phyloP scores from a whole-genome alignment of 768 basidiomycete species.

The Rhodotorula graminis region DNA sequence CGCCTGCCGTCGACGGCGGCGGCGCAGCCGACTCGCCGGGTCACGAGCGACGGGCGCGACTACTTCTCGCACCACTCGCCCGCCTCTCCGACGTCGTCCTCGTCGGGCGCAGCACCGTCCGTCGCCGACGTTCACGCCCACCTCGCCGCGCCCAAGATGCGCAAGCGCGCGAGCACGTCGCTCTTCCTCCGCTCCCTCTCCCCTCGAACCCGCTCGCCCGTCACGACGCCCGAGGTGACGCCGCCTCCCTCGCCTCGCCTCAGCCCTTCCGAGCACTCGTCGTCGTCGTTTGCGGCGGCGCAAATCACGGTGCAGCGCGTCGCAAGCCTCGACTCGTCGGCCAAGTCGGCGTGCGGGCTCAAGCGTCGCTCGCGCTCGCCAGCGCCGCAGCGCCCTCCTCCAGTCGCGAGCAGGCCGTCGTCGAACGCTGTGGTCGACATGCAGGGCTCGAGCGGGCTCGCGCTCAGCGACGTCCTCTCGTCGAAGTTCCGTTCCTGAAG shows the following conservation, averaged over 20 bases:
- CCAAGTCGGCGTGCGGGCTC: background rate
- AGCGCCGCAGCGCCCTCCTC: background rate
- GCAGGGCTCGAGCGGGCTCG: background rate
- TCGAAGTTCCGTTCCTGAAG: background rate
- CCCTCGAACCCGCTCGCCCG: background rate
- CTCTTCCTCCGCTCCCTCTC: constrained; percentile 2
- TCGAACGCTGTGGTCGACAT: background rate
- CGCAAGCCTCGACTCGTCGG: background rate
- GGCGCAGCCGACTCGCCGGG: background rate
- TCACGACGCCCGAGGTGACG: background rate
- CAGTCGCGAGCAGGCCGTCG: background rate
- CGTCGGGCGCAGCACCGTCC: background rate
- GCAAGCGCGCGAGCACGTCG: background rate
- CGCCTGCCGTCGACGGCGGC: background rate
- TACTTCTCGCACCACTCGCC: background rate
- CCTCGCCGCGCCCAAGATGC: background rate
- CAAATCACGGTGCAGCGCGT: background rate
- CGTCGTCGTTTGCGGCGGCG: too few species aligned
- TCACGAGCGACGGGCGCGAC: background rate
- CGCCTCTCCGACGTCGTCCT: background rate
- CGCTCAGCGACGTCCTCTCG: background rate
- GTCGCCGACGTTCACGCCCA: background rate
- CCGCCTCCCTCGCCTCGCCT: background rate
- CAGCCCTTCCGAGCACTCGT: background rate
- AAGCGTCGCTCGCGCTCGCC: background rate